A percentile compares a stretch with the other conserved stretches of the same genome.
Conservation (phyloP, 805 yeast genomes). For the Saccharomycopsis fibuligera region DNA sequence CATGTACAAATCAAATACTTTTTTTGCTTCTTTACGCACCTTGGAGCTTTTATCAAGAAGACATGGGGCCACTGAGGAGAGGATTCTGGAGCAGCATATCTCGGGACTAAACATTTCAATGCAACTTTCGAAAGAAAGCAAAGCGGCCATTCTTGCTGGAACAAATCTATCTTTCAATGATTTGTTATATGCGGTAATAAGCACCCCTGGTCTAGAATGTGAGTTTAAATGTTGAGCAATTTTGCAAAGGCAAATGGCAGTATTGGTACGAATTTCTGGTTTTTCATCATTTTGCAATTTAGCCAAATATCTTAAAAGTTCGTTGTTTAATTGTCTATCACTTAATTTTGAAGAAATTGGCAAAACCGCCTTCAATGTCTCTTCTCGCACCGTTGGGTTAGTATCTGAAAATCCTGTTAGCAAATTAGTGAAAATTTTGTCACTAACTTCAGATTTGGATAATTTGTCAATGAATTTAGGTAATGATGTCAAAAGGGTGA, state of each 20-base stretch:
- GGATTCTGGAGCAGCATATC: slow-evolving; percentile 69
- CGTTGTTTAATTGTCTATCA: slow-evolving; percentile 81
- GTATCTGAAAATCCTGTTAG: slow-evolving; percentile 84
- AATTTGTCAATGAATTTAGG: slow-evolving; percentile 47
- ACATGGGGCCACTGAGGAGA: slow-evolving; percentile 82
- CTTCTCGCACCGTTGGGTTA: slow-evolving; percentile 72
- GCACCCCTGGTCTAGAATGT: slow-evolving; percentile 55
- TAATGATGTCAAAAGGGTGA: slow-evolving; percentile 60
- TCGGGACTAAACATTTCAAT: slow-evolving; percentile 64
- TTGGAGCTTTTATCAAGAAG: slow-evolving; percentile 65
- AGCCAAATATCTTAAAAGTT: slow-evolving; percentile 72
- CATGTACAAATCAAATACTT: slow-evolving; percentile 58
- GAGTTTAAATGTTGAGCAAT: slow-evolving; percentile 54
- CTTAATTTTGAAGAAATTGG: slow-evolving; percentile 56
- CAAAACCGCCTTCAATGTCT: slow-evolving; percentile 61
- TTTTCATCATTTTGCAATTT: slow-evolving; percentile 72
- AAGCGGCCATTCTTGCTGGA: slow-evolving; percentile 69
- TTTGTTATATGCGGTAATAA: slow-evolving; percentile 81
- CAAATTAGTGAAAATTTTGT: slow-evolving; percentile 58
- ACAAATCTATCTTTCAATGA: slow-evolving; percentile 74
- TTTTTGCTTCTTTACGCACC: slow-evolving; percentile 68
- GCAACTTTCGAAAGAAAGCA: slow-evolving; percentile 63
- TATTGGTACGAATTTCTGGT: slow-evolving; percentile 72
- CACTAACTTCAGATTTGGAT: slow-evolving; percentile 56
- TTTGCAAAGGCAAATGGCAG: slow-evolving; percentile 61